Evolutionary conservation across 2,329 filamentous ascomycete genomes (phyloP).

Genomic region (Diplodia corticola): DNA sequence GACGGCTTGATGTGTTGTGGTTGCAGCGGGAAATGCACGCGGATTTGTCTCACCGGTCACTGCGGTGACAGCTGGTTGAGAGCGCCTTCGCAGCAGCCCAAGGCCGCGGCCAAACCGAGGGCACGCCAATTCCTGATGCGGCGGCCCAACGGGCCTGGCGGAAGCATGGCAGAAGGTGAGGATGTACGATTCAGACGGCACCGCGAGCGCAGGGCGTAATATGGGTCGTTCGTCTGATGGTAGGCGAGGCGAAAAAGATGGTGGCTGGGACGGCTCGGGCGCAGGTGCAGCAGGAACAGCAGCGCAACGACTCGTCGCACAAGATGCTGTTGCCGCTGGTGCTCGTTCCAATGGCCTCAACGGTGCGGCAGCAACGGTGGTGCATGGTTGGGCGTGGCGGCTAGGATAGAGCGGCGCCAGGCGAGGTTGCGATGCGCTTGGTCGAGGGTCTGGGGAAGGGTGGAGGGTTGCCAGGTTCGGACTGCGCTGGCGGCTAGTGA

Average conservation of each 20-base stretch:
- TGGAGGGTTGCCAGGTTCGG: background rate
- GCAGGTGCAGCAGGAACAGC: background rate
- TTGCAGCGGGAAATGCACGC: background rate
- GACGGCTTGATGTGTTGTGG: too few species aligned
- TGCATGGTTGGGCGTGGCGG: background rate
- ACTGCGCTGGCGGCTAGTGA: background rate
- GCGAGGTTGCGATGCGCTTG: background rate
- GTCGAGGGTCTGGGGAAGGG: background rate
- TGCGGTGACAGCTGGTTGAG: background rate
- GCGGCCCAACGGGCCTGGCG: background rate
- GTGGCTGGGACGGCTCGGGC: background rate
- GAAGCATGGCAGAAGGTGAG: background rate
- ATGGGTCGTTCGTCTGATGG: background rate
- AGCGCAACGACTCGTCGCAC: background rate
- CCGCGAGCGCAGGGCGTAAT: background rate
- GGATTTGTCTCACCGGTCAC: background rate
- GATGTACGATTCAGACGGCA: background rate
- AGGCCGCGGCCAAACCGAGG: background rate
- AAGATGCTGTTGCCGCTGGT: background rate
- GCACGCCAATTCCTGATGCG: background rate
- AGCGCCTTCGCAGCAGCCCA: background rate
- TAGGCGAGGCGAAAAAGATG: background rate
- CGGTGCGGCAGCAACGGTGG: background rate
- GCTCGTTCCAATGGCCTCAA: background rate
- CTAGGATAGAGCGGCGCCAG: too few species aligned